Conservation (phyloP, 2,329 filamentous ascomycete genomes). For the Aspergillus aculeatus region DNA sequence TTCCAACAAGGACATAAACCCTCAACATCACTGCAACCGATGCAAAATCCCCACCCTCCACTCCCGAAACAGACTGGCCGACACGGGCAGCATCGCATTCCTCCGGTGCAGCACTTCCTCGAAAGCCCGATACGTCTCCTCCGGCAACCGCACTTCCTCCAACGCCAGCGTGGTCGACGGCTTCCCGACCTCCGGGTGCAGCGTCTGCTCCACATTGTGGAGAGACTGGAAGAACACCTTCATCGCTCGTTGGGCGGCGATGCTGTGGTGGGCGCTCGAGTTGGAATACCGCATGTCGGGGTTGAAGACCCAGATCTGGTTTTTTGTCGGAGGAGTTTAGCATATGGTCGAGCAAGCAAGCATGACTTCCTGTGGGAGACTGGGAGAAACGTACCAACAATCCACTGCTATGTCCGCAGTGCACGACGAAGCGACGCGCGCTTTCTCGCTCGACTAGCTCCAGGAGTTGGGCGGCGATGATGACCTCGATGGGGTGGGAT, state of each 20-base stretch:
- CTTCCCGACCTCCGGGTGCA: slow-evolving; percentile 38
- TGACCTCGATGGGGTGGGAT: slow-evolving; percentile 34
- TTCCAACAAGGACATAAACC: no score
- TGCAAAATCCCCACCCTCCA: slow-evolving; percentile 57
- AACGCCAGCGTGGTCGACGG: slow-evolving; percentile 43
- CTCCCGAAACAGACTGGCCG: slow-evolving; percentile 52
- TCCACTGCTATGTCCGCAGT: slow-evolving; percentile 34
- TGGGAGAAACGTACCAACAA: slow-evolving; percentile 35
- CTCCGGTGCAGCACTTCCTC: slow-evolving; percentile 38
- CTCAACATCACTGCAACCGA: slow-evolving; percentile 38
- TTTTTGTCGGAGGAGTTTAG: neutral
- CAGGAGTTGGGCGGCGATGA: slow-evolving; percentile 56
- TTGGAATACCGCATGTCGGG: slow-evolving; percentile 58
- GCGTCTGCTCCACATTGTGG: slow-evolving; percentile 32
- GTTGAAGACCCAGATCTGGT: slow-evolving; percentile 60
- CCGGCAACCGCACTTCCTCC: slow-evolving; percentile 50
- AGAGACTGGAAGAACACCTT: slow-evolving; percentile 56
- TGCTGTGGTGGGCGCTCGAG: slow-evolving; percentile 31
- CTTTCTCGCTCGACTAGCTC: slow-evolving; percentile 57
- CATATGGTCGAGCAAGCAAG: no score
- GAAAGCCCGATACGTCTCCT: slow-evolving; percentile 40
- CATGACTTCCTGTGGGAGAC: neutral
- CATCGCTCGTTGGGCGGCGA: slow-evolving; percentile 50
- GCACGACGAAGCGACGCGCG: slow-evolving; percentile 55
- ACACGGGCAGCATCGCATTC: slow-evolving; percentile 48